Evolutionary conservation across 2,329 filamentous ascomycete species (phyloP).

Genomic region (Lasiodiplodia hormozganensis): DNA sequence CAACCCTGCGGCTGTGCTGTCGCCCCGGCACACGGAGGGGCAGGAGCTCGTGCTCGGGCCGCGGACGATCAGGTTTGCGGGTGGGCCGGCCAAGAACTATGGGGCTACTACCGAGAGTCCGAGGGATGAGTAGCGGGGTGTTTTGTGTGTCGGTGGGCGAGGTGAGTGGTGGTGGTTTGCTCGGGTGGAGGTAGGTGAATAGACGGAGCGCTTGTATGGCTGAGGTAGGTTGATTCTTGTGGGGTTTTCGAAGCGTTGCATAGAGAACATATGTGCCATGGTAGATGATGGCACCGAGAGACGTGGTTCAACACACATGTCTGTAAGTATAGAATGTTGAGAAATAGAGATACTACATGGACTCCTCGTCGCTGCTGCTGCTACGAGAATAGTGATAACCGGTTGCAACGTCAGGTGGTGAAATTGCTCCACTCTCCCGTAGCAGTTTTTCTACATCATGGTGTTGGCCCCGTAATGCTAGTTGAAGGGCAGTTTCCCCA

Average conservation of each 20-base stretch:
- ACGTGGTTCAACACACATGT: slow-evolving; percentile 10
- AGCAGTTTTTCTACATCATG: no score
- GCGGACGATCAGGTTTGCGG: slow-evolving; percentile 23
- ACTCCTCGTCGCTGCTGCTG: background rate
- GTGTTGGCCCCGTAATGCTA: no score
- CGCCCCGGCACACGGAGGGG: background rate
- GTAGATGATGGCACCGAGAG: background rate
- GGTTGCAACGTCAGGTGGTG: no score
- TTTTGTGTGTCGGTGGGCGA: background rate
- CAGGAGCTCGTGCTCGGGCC: slow-evolving; percentile 7
- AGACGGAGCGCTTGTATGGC: no score
- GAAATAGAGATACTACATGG: background rate
- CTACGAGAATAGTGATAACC: no score
- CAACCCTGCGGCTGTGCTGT: background rate
- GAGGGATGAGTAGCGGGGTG: slow-evolving; percentile 6
- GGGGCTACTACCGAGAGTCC: background rate
- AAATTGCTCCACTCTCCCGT: no score
- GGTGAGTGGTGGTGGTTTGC: background rate
- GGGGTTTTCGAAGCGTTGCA: background rate
- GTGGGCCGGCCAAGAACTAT: background rate
- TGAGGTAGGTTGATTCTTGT: background rate
- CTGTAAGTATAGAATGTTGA: background rate
- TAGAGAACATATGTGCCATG: background rate
- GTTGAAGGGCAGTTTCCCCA: no score
- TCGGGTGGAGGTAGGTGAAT: no score